Percentiles rank a stretch among this genome's conserved stretches.
Conservation (phyloP, 2,329 filamentous ascomycete genomes). For the Talaromyces sp. region DNA sequence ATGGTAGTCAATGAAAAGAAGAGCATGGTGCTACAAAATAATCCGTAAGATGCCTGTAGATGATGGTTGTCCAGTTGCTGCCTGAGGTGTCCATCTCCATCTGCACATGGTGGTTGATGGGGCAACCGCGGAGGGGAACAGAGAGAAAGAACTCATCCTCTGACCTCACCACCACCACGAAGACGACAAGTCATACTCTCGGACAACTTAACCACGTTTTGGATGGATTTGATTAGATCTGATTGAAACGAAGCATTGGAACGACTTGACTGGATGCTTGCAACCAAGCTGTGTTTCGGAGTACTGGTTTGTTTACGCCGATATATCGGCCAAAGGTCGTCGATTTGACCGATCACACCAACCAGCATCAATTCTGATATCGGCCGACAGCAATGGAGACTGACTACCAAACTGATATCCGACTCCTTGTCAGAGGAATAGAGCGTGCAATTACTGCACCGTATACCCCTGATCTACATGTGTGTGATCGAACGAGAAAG, state of each 20-base stretch:
- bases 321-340: neutral
- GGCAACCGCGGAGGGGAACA: conserved; percentile 20
- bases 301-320: conserved; percentile 8
- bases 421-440: conserved; percentile 42
- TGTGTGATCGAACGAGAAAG: conserved; percentile 29
- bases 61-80: neutral
- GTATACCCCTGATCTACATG: conserved; percentile 53
- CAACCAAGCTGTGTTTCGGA: neutral
- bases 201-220: neutral
- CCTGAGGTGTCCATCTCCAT: neutral
- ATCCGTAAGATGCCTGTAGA: neutral
- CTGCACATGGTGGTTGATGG: conserved; percentile 20
- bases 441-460: conserved; percentile 49
- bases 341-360: neutral
- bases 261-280: neutral
- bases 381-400: conserved; percentile 28
- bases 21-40: neutral
- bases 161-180: neutral
- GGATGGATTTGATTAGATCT: neutral
- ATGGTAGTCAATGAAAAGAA: neutral
- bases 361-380: neutral
- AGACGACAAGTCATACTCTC: neutral
- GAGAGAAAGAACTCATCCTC: conserved; percentile 4
- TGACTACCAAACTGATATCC: conserved; percentile 23
- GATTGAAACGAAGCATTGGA: neutral